Conservation (phyloP, 2,329 filamentous ascomycete species). For the Arthroderma uncinatum region DNA sequence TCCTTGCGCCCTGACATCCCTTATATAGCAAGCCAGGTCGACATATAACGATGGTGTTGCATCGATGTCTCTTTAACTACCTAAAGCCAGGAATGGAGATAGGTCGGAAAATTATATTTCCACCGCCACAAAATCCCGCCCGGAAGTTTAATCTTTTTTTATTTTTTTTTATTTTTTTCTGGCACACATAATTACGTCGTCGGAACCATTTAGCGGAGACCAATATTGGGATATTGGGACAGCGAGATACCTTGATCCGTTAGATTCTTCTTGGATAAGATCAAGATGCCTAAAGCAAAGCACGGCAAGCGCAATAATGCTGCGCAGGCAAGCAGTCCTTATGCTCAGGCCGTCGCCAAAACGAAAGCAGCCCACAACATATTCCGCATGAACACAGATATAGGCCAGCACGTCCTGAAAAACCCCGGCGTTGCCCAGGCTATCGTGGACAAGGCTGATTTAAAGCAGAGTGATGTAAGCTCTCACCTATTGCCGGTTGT, state of each 20-base stretch:
- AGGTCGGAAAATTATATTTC: neutral
- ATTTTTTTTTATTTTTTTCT: neutral
- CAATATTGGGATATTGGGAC: neutral
- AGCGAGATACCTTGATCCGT: neutral
- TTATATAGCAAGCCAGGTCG: neutral
- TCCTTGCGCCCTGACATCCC: constrained; percentile 59
- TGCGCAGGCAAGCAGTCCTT: constrained; percentile 29
- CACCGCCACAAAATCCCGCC: neutral
- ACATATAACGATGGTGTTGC: neutral
- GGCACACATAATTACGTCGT: neutral
- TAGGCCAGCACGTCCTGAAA: constrained; percentile 86
- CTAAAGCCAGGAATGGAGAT: neutral
- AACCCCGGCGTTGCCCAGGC: constrained; percentile 74
- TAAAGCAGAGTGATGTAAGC: constrained; percentile 69
- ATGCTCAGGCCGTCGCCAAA: constrained; percentile 37
- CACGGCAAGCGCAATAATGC: constrained; percentile 44
- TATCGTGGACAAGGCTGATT: constrained; percentile 73
- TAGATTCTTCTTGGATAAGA: neutral
- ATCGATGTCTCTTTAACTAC: neutral
- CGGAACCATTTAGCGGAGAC: neutral
- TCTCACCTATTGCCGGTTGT: neutral
- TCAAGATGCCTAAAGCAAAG: constrained; percentile 44
- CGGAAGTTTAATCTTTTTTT: neutral
- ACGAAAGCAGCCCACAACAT: constrained; percentile 59
- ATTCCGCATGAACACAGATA: constrained; percentile 93